Base-by-base conservation (phyloP, 1,284 basidiomycete genomes). In the Sporisorium scitamineum region DNA sequence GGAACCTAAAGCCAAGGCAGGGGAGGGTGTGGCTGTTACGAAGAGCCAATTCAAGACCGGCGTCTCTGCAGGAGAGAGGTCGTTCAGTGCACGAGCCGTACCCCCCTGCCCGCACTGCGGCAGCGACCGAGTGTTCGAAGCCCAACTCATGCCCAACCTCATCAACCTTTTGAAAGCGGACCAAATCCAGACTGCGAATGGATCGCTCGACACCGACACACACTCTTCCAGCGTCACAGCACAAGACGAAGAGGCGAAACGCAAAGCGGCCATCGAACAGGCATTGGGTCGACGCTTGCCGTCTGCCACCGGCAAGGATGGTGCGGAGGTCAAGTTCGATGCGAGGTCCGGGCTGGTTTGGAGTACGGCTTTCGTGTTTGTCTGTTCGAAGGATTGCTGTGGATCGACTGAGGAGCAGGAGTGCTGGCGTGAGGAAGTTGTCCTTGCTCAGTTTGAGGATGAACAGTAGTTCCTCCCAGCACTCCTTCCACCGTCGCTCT, bases 141-240 rank as follows among this genome's bases (percentile, higher is more conserved):
- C 80, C n/a, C 84, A 85, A 63, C 80, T 85, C 47, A 85, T 85
- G 84, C 84, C 84, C 4, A 83, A 84, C 41, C 59, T 85, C 4
- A 80, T 82, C 48, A 83, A 85, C 61, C 54, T 80, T 18, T 68
- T 85, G 18, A 72, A 73, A 5, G 61, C 71, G 3, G 61, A 78
- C 3, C 39, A 56, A 18, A 65, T 84, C 42, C 51, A 69, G 18
- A 31, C 42, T 4, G 63, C 73, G 7, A 70, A 74, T 18, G 68
- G 68, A 3, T 24, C 54, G 13, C 34, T 60, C 24, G 61, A 60
- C 5, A 10, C 41, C 7, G 62, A 59, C 20, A 13, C 58, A 0
- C 26, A 42, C 20, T 3, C 24, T n/a, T 16, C 57, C 18, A 1
- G 16, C 32, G 34, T 50, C 1, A 24, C 34, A 14, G 42, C 6